A percentile compares a stretch with the other conserved stretches of the same genome.
Evolutionary conservation across 768 basidiomycete species (phyloP).

Genomic region (Tylopilus sp.): DNA sequence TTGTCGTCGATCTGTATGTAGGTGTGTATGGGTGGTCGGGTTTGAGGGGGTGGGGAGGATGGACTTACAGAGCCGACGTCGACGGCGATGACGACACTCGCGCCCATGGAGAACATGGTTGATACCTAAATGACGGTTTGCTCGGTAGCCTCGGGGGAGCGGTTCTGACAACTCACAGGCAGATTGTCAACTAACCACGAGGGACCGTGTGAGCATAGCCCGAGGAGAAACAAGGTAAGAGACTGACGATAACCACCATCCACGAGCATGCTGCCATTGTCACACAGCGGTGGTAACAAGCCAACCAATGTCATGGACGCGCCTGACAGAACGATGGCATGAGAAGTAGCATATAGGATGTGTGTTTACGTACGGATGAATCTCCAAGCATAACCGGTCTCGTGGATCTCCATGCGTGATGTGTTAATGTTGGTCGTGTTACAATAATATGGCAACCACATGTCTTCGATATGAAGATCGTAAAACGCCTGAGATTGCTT

Average conservation of each 20-base stretch:
- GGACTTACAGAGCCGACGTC: slow-evolving; percentile 84
- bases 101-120: slow-evolving; percentile 90
- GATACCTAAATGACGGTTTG: slow-evolving; percentile 59
- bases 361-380: slow-evolving; percentile 61
- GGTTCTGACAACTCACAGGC: slow-evolving; percentile 52
- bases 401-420: slow-evolving; percentile 95
- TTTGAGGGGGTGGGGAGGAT: neutral
- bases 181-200: slow-evolving; percentile 72
- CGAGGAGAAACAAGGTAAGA: neutral
- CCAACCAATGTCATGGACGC: slow-evolving; percentile 98
- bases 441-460: slow-evolving; percentile 99
- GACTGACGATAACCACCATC: slow-evolving; percentile 86
- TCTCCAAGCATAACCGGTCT: slow-evolving; percentile 98
- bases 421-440: slow-evolving; percentile 97
- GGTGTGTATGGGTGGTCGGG: neutral
- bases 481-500: slow-evolving; percentile 68
- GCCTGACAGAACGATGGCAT: slow-evolving; percentile 42
- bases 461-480: slow-evolving; percentile 92
- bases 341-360: neutral
- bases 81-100: slow-evolving; percentile 84
- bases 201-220: slow-evolving; percentile 8
- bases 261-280: slow-evolving; percentile 89
- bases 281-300: slow-evolving; percentile 89
- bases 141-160: neutral
- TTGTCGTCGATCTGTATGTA: slow-evolving; percentile 92